These are phyloP conservation scores for Sistotremastrum suecicum DNA, from an alignment of 768 basidiomycete genomes.

Conservation along the genomic window DNA sequence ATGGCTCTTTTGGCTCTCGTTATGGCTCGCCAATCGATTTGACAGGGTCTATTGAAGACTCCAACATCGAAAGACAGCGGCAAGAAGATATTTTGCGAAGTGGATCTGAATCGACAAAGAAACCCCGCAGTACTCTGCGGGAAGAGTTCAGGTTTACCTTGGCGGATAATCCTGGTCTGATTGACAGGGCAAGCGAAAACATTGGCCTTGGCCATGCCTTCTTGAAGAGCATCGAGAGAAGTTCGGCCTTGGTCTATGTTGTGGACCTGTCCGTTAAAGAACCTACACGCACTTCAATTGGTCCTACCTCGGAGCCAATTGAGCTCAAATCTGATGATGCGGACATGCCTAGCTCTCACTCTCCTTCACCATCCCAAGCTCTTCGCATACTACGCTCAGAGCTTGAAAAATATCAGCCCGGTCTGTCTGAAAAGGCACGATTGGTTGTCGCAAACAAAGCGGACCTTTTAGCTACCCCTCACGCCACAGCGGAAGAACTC, in stretches of 20 bases:
- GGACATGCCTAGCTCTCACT: conserved; percentile 1
- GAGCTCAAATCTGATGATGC: too few relatives aligned
- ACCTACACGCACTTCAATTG: too few relatives aligned
- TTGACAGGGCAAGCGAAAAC: conserved; percentile 72
- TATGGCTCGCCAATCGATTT: conserved; percentile 34
- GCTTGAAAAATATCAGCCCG: conserved; percentile 66
- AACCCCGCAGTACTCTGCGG: conserved; percentile 11
- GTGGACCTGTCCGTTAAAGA: conserved; percentile 53
- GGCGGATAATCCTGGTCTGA: conserved; percentile 92
- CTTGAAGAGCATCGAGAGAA: conserved; percentile 84
- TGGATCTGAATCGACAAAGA: background rate
- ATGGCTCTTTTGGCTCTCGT: conserved; percentile 39
- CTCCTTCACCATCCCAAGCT: conserved; percentile 63
- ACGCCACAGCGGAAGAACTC: conserved; percentile 29
- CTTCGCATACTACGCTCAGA: conserved; percentile 63
- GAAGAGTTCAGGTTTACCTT: conserved; percentile 88
- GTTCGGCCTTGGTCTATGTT: conserved; percentile 80
- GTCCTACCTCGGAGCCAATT: too few relatives aligned
- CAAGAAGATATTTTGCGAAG: conserved; percentile 4
- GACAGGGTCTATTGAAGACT: conserved; percentile 14
- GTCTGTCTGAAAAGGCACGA: conserved; percentile 61
- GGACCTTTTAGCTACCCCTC: conserved; percentile 50
- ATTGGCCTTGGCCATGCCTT: conserved; percentile 91
- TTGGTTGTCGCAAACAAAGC: conserved; percentile 94
- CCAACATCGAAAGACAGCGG: conserved; percentile 5